Evolutionary conservation across 164 flowering plant genomes (phyloP).

Genomic region (Cinnamomum micranthum): DNA sequence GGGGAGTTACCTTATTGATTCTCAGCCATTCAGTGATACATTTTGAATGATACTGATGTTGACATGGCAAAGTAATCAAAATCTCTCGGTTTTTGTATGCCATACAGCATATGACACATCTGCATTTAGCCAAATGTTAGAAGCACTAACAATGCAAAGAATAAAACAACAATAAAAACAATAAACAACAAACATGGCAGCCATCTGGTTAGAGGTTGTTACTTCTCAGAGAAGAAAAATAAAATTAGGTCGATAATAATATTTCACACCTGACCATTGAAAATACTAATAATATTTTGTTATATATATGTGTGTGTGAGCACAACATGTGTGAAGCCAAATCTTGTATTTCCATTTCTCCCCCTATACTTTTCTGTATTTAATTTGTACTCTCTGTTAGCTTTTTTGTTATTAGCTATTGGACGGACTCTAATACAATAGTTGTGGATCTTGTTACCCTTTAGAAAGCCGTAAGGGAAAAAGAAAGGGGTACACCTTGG

Average conservation of each 20-base stretch:
- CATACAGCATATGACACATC: conserved; percentile 74
- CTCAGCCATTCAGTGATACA: conserved; percentile 61
- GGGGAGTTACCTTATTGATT: conserved; percentile 49
- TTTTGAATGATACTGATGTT: conserved; percentile 56
- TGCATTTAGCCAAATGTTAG: conserved; percentile 12
- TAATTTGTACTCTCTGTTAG: too few species aligned
- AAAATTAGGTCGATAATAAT: not conserved
- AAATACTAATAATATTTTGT: not conserved
- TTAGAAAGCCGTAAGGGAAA: too few species aligned
- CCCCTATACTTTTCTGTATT: too few species aligned
- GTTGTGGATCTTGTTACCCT: too few species aligned
- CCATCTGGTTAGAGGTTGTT: not conserved
- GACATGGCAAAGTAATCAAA: conserved; percentile 63
- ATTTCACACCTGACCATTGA: not conserved
- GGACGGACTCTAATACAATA: too few species aligned
- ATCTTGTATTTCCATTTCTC: too few species aligned
- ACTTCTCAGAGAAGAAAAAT: not conserved
- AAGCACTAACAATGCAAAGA: not conserved
- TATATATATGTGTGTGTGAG: not conserved
- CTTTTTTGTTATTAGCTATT: too few species aligned
- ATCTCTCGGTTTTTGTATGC: conserved; percentile 49
- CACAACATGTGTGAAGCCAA: too few species aligned
- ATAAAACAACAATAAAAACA: not conserved
- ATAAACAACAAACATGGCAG: not conserved
- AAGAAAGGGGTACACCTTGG: too few species aligned